Conservation (phyloP, 2,329 filamentous ascomycete species). For the Pseudocercospora musae region DNA sequence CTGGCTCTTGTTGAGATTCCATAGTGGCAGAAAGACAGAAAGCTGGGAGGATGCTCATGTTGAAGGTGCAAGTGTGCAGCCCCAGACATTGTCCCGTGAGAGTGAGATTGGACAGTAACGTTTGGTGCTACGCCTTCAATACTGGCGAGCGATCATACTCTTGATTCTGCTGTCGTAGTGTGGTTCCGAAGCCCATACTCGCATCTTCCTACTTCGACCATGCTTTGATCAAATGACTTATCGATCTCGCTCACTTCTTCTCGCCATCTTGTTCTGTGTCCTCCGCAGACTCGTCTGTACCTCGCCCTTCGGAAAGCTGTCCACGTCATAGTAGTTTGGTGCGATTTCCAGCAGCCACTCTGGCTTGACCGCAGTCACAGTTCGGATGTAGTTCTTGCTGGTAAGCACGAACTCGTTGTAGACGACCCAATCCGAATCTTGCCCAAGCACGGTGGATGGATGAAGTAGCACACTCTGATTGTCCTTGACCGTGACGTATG, state of each 20-base stretch:
- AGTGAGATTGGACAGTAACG: background rate
- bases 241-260: conserved; percentile 6
- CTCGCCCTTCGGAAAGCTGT: conserved; percentile 78
- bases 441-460: conserved; percentile 82
- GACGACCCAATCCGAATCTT: conserved; percentile 92
- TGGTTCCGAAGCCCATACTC: background rate
- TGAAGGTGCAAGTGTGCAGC: background rate
- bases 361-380: conserved; percentile 83
- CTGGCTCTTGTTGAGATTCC: background rate
- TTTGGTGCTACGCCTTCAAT: background rate
- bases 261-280: conserved; percentile 22
- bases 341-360: conserved; percentile 97
- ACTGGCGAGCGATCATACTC: background rate
- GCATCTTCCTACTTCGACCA: background rate
- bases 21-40: background rate
- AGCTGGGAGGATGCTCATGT: background rate
- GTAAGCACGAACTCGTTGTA: conserved; percentile 99
- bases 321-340: conserved; percentile 84
- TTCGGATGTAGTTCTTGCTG: conserved; percentile 96
- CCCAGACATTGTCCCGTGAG: too few relatives aligned
- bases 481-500: conserved; percentile 94
- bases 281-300: conserved; percentile 64
- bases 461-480: conserved; percentile 91
- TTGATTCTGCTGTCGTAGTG: background rate
- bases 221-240: background rate